Evolutionary conservation across 1,139 yeast species (phyloP).

Genomic region (Protomyces arabidopsidicola): DNA sequence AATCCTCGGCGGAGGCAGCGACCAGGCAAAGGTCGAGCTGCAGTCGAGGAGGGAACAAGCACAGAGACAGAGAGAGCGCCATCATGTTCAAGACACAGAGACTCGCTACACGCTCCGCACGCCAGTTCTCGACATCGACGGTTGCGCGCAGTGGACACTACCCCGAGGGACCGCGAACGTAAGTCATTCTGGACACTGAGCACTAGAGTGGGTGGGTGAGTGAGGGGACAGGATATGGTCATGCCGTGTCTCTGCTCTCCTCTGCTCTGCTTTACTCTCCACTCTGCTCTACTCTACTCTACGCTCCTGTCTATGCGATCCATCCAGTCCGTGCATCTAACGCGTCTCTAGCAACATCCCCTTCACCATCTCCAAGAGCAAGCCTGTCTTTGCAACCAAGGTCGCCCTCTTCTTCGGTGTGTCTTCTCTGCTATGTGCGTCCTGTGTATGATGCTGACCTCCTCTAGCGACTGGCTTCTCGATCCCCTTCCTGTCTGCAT

Average conservation of each 20-base stretch:
- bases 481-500: slow-evolving; percentile 22
- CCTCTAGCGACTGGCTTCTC: slow-evolving; percentile 19
- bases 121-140: slow-evolving; percentile 20
- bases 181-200: background rate
- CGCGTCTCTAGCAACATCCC: slow-evolving; percentile 19
- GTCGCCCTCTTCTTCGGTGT: slow-evolving; percentile 21
- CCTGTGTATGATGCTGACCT: background rate
- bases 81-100: background rate
- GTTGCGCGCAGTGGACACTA: slow-evolving; percentile 21
- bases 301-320: background rate
- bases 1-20: background rate
- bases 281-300: background rate
- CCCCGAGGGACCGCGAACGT: slow-evolving; percentile 26
- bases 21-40: background rate
- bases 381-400: slow-evolving; percentile 21
- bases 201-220: too few species aligned
- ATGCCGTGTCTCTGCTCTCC: too few species aligned
- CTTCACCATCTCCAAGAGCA: slow-evolving; percentile 22
- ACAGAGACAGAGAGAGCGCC: background rate
- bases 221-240: too few species aligned
- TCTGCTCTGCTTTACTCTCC: background rate
- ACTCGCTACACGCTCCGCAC: background rate
- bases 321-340: background rate
- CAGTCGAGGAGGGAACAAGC: too few species aligned
- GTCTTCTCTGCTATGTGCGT: background rate